Evolutionary conservation across 2,329 filamentous ascomycete genomes (phyloP), one percentile per base, ranked within the genome.

Genomic region (Alternaria sp.): DNA sequence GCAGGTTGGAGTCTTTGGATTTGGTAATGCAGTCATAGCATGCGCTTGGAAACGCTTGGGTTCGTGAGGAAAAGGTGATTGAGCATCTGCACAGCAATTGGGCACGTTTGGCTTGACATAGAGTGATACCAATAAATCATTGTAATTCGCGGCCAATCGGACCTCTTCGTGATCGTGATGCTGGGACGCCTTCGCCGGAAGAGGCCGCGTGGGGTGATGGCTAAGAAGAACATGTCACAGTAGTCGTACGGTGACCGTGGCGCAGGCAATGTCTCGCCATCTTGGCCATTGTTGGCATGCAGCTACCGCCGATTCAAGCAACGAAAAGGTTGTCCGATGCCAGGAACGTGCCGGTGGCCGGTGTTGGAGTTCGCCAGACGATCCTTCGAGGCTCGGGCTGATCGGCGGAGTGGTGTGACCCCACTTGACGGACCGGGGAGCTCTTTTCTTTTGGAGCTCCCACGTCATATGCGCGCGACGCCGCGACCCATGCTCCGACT

Each of bases 401-500:
- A 50, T 61, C 50, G 59, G 12, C 56, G 57, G 37, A 51, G 65
- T 66, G 65, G 63, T 66, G 60, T 64, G 65, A 68, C 66, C 58
- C 66, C 66, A 68, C 66, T 57, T 45, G 41, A 44, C 56, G 46
- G 55, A 56, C 58, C 61, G 54, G 64, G 63, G 66, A 65, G 68
- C 64, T 63, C 54, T 67, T 59, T 61, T 68, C 61, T 64, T 59
- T 56, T 37, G 54, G 60, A 54, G 23, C 56, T 59, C 66, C 66
- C 64, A 70, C 68, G 68, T 70, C 68, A 70, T 69, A 45, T 56
- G 49, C 47, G 57, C 37, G 37, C 37, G 37, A 41, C 37, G 37
- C 37, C 37, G 37, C 55, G 58, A 60, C 59, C 37, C 30, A 28
- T 56, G 55, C 45, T 55, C 60, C 59, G 59, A 55, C 62, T 61